Evolutionary conservation across 441 rosid genomes (phyloP).

Genomic region (Croton setiger): DNA sequence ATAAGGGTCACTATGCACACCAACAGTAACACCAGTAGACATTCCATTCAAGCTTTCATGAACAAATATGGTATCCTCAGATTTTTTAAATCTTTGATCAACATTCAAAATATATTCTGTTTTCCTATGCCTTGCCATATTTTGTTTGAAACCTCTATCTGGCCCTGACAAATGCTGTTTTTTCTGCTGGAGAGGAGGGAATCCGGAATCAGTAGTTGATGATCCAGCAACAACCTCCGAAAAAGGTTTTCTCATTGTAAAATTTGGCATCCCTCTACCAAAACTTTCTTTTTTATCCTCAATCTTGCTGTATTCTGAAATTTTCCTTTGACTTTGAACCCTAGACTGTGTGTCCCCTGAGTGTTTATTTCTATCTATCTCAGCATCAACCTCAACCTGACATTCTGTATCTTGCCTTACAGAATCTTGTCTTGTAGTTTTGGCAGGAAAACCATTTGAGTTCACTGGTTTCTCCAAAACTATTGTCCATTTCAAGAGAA

Average conservation of each 20-base stretch:
- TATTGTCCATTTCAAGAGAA: slow-evolving; percentile 61
- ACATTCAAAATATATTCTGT: slow-evolving; percentile 30
- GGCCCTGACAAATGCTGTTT: slow-evolving; percentile 40
- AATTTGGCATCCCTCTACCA: slow-evolving; percentile 65
- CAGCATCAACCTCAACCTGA: slow-evolving; percentile 29
- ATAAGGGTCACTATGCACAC: slow-evolving; percentile 36
- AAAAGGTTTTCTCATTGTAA: slow-evolving; percentile 72
- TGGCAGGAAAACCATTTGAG: slow-evolving; percentile 28
- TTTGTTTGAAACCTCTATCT: slow-evolving; percentile 46
- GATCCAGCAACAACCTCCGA: slow-evolving; percentile 91
- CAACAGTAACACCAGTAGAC: slow-evolving; percentile 27
- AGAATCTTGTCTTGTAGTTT: slow-evolving; percentile 32
- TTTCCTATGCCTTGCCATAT: slow-evolving; percentile 29
- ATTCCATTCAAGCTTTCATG: slow-evolving; percentile 30
- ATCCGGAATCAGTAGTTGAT: slow-evolving; percentile 48
- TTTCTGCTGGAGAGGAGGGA: slow-evolving; percentile 72
- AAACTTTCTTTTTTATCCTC: slow-evolving; percentile 51
- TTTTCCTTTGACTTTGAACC: slow-evolving; percentile 37
- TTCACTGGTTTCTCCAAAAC: slow-evolving; percentile 44
- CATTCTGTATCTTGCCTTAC: slow-evolving; percentile 25
- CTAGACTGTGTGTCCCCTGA: slow-evolving; percentile 27
- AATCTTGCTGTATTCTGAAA: slow-evolving; percentile 32
- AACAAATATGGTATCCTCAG: slow-evolving; percentile 32
- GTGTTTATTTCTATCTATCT: slow-evolving; percentile 30
- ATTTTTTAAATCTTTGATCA: slow-evolving; percentile 44